Percentiles rank a stretch among this genome's conserved stretches.
These are phyloP conservation scores for Eucalyptus curtisii DNA, from an alignment of 345 rosid genomes.

Conservation along the genomic window DNA sequence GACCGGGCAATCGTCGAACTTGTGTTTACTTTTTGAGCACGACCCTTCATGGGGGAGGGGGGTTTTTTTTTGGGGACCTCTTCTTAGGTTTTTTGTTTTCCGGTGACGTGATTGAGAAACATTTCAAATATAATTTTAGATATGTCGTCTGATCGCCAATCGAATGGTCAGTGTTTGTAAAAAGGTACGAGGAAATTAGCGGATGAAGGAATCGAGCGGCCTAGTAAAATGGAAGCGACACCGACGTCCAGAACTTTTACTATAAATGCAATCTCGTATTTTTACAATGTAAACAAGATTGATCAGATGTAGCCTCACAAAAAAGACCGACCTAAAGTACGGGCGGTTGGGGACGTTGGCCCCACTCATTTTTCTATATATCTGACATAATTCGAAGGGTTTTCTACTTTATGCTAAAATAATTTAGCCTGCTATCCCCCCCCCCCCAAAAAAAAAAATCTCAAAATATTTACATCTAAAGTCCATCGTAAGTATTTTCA, in stretches of 20 bases:
- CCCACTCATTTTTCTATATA: not conserved
- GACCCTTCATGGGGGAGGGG: not conserved
- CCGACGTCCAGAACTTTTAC: not conserved
- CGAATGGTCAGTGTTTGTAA: not conserved
- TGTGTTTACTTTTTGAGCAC: not conserved
- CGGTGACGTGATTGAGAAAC: not conserved
- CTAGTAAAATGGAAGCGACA: not conserved
- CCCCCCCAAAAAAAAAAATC: not conserved
- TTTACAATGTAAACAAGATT: not conserved
- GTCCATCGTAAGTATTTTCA: not conserved
- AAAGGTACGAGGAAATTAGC: not conserved
- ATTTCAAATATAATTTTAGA: not conserved
- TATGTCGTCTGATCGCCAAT: not conserved
- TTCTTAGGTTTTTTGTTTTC: not conserved
- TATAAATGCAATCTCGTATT: not conserved
- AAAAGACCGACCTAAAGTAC: not conserved
- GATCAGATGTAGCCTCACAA: not conserved
- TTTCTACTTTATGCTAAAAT: not conserved
- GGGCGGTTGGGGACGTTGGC: not conserved
- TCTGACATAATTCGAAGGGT: not conserved
- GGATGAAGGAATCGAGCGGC: not conserved
- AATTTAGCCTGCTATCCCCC: not conserved
- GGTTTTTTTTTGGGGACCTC: not conserved
- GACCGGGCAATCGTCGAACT: not conserved
- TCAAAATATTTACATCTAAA: not conserved